Evolutionary conservation across 805 yeast genomes (phyloP).

Genomic region (Danielia reshetovae): DNA sequence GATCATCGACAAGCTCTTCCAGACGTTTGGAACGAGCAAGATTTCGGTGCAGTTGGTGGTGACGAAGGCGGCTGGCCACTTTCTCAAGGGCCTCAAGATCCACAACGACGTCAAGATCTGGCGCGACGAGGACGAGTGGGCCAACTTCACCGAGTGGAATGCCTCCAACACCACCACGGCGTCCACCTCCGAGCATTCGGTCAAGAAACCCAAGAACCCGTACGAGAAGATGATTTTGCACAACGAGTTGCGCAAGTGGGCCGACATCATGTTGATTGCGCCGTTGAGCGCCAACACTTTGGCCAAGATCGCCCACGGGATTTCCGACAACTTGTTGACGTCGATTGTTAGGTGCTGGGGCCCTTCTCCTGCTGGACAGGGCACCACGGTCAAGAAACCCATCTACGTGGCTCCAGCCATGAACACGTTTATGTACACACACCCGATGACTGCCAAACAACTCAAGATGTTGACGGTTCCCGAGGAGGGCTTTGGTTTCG

Average conservation of each 20-base stretch:
- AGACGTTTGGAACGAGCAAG: slow-evolving; percentile 63
- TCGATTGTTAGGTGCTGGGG: slow-evolving; percentile 43
- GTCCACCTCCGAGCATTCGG: slow-evolving; percentile 13
- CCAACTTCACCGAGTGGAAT: slow-evolving; percentile 29
- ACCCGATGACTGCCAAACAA: slow-evolving; percentile 43
- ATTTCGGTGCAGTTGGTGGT: slow-evolving; percentile 83
- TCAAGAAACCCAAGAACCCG: slow-evolving; percentile 12
- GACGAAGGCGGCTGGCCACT: slow-evolving; percentile 79
- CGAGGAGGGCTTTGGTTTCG: slow-evolving; percentile 42
- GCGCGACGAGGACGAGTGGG: slow-evolving; percentile 96
- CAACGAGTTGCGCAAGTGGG: slow-evolving; percentile 45
- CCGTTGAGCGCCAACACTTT: slow-evolving; percentile 44
- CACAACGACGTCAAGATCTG: slow-evolving; percentile 75
- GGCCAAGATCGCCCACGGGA: slow-evolving; percentile 42
- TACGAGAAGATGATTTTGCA: slow-evolving; percentile 34
- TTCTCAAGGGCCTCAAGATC: slow-evolving; percentile 53
- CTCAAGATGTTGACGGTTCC: slow-evolving; percentile 26
- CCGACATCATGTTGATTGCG: slow-evolving; percentile 44
- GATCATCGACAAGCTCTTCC: slow-evolving; percentile 81
- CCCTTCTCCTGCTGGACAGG: slow-evolving; percentile 16
- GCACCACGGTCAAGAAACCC: slow-evolving; percentile 29
- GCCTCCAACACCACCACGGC: slow-evolving; percentile 14
- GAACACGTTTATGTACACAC: slow-evolving; percentile 47
- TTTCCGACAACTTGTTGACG: slow-evolving; percentile 42
- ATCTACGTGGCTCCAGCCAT: slow-evolving; percentile 46